Percentiles rank a stretch among this genome's conserved stretches.
These are phyloP conservation scores for Graphiopsis chlorocephala DNA, from an alignment of 2,329 filamentous ascomycete genomes.

Conservation along the genomic window DNA sequence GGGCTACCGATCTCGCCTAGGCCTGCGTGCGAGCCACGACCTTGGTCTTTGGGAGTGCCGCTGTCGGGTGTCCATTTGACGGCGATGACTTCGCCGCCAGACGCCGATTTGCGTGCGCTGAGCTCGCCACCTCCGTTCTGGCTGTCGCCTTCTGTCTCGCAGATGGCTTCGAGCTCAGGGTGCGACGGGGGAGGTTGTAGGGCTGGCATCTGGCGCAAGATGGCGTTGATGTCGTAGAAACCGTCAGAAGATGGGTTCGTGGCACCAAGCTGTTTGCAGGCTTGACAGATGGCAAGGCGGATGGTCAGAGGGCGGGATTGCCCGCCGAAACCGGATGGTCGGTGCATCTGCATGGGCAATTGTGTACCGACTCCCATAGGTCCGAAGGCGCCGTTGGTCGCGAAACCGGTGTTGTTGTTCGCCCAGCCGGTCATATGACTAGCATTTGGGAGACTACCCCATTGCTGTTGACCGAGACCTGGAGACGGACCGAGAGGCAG, in stretches of 20 bases:
- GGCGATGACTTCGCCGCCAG: conserved; percentile 34
- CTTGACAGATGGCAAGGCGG: conserved; percentile 71
- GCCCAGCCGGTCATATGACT: conserved; percentile 22
- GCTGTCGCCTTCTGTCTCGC: conserved; percentile 82
- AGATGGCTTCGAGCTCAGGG: conserved; percentile 75
- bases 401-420: conserved; percentile 39
- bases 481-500: conserved; percentile 37
- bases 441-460: conserved; percentile 39
- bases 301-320: conserved; percentile 60
- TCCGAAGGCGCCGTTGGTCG: conserved; percentile 49
- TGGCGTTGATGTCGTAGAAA: conserved; percentile 66
- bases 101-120: conserved; percentile 53
- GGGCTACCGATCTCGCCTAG: conserved; percentile 51
- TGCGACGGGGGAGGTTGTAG: conserved; percentile 56
- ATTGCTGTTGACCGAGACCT: conserved; percentile 35
- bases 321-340: conserved; percentile 21
- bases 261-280: conserved; percentile 64
- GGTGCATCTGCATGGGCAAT: conserved; percentile 44
- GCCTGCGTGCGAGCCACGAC: conserved; percentile 27
- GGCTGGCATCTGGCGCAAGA: conserved; percentile 62
- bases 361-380: conserved; percentile 37
- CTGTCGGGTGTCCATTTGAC: conserved; percentile 43
- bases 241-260: conserved; percentile 45
- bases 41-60: conserved; percentile 29
- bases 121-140: conserved; percentile 92